Evolutionary conservation across 2,329 filamentous ascomycete genomes (phyloP).

Genomic region (Chaetothyriales sp.): DNA sequence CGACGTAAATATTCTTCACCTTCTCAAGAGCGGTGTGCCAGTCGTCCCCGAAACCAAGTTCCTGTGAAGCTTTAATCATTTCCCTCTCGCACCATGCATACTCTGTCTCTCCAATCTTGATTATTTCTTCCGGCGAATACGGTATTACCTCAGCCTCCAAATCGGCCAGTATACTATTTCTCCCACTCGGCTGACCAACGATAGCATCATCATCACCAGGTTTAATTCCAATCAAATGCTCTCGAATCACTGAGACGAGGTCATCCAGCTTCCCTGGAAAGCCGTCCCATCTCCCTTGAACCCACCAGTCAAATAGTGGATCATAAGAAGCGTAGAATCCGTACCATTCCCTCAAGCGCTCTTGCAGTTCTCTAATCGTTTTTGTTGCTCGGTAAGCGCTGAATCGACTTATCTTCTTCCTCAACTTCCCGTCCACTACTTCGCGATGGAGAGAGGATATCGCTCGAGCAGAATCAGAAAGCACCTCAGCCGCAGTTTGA

Average conservation of each 20-base stretch:
- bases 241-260: constrained; percentile 28
- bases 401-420: constrained; percentile 18
- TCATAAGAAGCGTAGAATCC: constrained; percentile 43
- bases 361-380: constrained; percentile 28
- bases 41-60: constrained; percentile 35
- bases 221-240: constrained; percentile 33
- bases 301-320: constrained; percentile 46
- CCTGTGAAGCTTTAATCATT: constrained; percentile 38
- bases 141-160: constrained; percentile 45
- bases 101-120: constrained; percentile 38
- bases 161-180: constrained; percentile 38
- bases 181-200: constrained; percentile 44
- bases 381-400: constrained; percentile 37
- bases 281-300: constrained; percentile 30
- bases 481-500: constrained; percentile 29
- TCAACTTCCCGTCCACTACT: constrained; percentile 23
- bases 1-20: constrained; percentile 42
- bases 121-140: constrained; percentile 44
- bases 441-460: constrained; percentile 24
- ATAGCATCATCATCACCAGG: constrained; percentile 36
- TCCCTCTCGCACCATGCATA: constrained; percentile 44
- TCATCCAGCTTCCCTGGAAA: constrained; percentile 27
- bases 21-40: constrained; percentile 43
- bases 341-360: constrained; percentile 35
- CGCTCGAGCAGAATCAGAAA: constrained; percentile 26